These are phyloP conservation scores for Saccharomyces hybrid DNA, from an alignment of 1,139 yeast genomes.

Conservation along the genomic window DNA sequence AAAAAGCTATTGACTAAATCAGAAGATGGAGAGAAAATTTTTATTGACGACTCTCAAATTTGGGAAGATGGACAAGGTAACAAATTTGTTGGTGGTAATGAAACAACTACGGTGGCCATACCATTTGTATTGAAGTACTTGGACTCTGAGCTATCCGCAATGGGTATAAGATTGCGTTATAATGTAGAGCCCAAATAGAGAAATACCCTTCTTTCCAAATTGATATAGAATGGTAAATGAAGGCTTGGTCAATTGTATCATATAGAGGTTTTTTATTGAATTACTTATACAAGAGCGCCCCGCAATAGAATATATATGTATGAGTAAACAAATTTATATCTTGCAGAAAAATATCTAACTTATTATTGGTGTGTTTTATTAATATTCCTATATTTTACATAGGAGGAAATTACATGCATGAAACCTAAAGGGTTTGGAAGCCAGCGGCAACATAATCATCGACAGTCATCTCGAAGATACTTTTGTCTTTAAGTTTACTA, in stretches of 20 bases:
- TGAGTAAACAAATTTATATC: not conserved
- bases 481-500: slow-evolving; percentile 13
- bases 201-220: not conserved
- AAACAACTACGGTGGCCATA: slow-evolving; percentile 89
- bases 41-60: slow-evolving; percentile 63
- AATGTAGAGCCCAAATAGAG: slow-evolving; percentile 57
- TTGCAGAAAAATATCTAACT: not conserved
- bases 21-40: slow-evolving; percentile 33
- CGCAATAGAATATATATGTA: not conserved
- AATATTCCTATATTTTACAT: not conserved
- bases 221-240: not conserved
- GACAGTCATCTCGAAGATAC: slow-evolving; percentile 22
- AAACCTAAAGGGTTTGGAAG: slow-evolving; percentile 10
- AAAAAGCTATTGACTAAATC: slow-evolving; percentile 35
- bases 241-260: not conserved
- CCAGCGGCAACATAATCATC: slow-evolving; percentile 25
- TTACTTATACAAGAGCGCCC: not conserved
- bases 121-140: slow-evolving; percentile 94
- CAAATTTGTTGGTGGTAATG: slow-evolving; percentile 83
- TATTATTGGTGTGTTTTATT: not conserved
- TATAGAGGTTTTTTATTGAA: not conserved
- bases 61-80: slow-evolving; percentile 99
- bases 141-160: slow-evolving; percentile 92
- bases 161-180: slow-evolving; percentile 93
- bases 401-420: not conserved